Evolutionary conservation across 352 stramenopile genomes (phyloP).

Genomic region (Phytophthora ramorum): DNA sequence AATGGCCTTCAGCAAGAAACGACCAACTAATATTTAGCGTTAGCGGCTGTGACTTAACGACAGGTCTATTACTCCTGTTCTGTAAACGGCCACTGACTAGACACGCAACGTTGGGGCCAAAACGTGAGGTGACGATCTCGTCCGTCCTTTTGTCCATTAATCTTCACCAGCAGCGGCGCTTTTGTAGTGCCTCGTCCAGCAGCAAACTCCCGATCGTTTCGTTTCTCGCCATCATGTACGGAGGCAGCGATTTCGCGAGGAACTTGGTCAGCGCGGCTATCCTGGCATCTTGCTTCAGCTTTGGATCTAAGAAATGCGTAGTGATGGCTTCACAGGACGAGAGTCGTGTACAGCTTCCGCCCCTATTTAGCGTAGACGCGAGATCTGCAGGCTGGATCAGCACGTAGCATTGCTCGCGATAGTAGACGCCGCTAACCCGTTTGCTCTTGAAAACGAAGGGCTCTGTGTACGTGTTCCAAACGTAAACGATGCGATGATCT

Average conservation of each 20-base stretch:
- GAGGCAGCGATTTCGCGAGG: no score
- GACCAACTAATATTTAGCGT: constrained; percentile 10
- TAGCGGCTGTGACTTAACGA: constrained; percentile 9
- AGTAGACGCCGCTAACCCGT: constrained; percentile 44
- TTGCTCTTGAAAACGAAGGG: constrained; percentile 57
- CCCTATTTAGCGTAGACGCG: no score
- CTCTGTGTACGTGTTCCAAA: constrained; percentile 60
- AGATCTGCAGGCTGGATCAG: constrained; percentile 40
- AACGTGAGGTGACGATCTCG: no score
- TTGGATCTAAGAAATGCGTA: constrained; percentile 45
- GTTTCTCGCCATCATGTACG: no score
- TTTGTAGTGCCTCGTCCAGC: no score
- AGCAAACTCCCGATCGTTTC: no score
- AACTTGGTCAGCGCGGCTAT: constrained; percentile 40
- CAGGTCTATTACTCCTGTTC: constrained; percentile 8
- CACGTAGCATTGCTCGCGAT: constrained; percentile 61
- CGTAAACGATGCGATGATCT: constrained; percentile 56
- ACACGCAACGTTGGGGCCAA: no score
- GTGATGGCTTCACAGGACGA: no score
- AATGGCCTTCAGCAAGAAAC: constrained; percentile 1
- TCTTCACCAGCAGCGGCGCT: no score
- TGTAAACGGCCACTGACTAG: no score
- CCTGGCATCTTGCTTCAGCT: constrained; percentile 30
- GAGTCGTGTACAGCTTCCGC: constrained; percentile 4
- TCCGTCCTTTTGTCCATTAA: no score